Conservation (phyloP, 176 grass and related monocot genomes). For the Miscanthus lutarioriparius region DNA sequence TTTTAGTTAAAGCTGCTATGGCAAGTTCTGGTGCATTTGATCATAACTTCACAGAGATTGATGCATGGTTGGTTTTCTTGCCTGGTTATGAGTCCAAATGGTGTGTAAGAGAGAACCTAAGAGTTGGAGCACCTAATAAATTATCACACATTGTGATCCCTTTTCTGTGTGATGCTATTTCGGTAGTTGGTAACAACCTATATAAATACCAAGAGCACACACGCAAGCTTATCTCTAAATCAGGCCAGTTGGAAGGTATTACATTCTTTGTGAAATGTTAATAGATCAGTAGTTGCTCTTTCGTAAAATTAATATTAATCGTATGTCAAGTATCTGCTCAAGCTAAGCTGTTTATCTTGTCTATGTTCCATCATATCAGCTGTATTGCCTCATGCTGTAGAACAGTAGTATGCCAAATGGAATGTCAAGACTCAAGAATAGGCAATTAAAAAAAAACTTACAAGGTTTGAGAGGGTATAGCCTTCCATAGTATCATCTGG, state of each 20-base stretch:
- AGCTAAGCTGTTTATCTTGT: slow-evolving; percentile 2
- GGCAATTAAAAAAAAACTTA: neutral
- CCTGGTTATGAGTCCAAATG: slow-evolving; percentile 51
- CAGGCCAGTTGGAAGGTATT: slow-evolving; percentile 61
- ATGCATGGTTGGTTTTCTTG: slow-evolving; percentile 84
- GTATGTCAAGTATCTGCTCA: neutral
- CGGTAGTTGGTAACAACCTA: slow-evolving; percentile 82
- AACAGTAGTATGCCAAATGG: neutral
- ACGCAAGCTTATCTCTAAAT: slow-evolving; percentile 57
- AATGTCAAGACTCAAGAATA: slow-evolving; percentile 20
- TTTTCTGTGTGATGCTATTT: slow-evolving; percentile 92
- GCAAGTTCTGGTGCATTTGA: slow-evolving; percentile 85
- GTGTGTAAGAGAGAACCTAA: slow-evolving; percentile 28
- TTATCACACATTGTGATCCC: slow-evolving; percentile 71
- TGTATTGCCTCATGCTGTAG: neutral
- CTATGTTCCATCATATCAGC: slow-evolving; percentile 19
- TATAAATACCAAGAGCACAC: slow-evolving; percentile 85
- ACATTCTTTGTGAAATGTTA: slow-evolving; percentile 11
- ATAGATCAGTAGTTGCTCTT: slow-evolving; percentile 8
- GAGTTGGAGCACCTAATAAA: slow-evolving; percentile 50
- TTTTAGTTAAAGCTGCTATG: slow-evolving; percentile 75
- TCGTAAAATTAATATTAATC: slow-evolving; percentile 1
- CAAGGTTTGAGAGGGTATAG: neutral
- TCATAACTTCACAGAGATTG: slow-evolving; percentile 67
- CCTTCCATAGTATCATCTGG: slow-evolving; percentile 6